These are phyloP conservation scores for Podaxis sp. DNA, from an alignment of 768 basidiomycete genomes.

Conservation along the genomic window DNA sequence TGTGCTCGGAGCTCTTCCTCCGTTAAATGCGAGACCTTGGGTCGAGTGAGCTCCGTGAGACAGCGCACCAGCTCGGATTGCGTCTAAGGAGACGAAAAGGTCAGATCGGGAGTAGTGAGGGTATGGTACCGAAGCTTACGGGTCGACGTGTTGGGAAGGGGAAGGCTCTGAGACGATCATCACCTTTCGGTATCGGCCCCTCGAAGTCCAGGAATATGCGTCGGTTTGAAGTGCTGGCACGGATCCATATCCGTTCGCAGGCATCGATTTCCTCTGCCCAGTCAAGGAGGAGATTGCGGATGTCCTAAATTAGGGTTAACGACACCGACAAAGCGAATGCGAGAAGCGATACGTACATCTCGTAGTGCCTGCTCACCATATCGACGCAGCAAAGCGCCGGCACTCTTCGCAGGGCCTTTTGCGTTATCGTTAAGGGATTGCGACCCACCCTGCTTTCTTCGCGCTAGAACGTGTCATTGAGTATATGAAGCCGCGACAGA, in stretches of 20 bases:
- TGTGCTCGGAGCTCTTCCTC: constrained; percentile 81
- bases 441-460: constrained; percentile 95
- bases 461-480: constrained; percentile 51
- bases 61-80: constrained; percentile 88
- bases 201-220: constrained; percentile 92
- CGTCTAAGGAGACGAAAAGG: constrained; percentile 51
- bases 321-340: not conserved
- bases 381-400: constrained; percentile 89
- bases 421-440: constrained; percentile 91
- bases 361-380: constrained; percentile 93
- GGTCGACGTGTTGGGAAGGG: constrained; percentile 97
- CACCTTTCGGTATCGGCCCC: constrained; percentile 75
- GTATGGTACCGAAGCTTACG: constrained; percentile 43
- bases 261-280: constrained; percentile 86
- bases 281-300: constrained; percentile 75
- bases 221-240: constrained; percentile 85
- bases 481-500: not conserved
- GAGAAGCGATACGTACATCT: constrained; percentile 57
- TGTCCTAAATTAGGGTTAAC: constrained; percentile 58
- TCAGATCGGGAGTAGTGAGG: not conserved
- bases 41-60: constrained; percentile 79
- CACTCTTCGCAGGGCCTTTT: constrained; percentile 91
- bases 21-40: constrained; percentile 84
- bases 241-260: constrained; percentile 92
- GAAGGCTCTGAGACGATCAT: constrained; percentile 83